A percentile compares a stretch with the other conserved stretches of the same genome.
Conservation (phyloP, 257 asterid species). For the Gardenia jasminoides region DNA sequence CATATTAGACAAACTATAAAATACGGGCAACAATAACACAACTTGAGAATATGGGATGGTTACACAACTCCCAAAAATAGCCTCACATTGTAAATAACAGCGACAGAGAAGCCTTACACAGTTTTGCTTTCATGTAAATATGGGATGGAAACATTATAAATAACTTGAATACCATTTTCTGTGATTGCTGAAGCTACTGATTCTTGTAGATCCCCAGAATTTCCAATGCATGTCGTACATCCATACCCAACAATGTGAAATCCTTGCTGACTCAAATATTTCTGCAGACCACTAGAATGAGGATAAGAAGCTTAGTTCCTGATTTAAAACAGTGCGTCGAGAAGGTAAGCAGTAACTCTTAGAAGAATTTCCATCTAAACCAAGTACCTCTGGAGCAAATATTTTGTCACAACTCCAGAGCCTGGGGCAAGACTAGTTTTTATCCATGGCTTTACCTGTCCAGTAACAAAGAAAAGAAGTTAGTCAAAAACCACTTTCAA, state of each 20-base stretch:
- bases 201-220: conserved; percentile 89
- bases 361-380: conserved; percentile 3
- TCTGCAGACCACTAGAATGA: conserved; percentile 69
- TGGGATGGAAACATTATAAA: neutral
- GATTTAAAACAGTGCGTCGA: neutral
- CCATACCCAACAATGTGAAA: conserved; percentile 92
- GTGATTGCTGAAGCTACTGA: conserved; percentile 79
- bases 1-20: neutral
- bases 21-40: neutral
- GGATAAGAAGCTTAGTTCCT: conserved; percentile 12
- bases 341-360: neutral
- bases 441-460: conserved; percentile 96
- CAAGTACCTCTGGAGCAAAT: conserved; percentile 68
- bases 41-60: no score
- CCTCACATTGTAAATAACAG: neutral
- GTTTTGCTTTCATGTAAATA: neutral
- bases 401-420: conserved; percentile 88
- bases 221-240: conserved; percentile 93
- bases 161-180: conserved; percentile 59
- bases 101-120: neutral
- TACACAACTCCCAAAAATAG: no score
- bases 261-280: conserved; percentile 85
- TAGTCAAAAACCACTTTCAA: neutral
- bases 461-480: conserved; percentile 5
- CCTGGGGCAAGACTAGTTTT: conserved; percentile 99